Conservation (phyloP, 2,329 filamentous ascomycete genomes). For the Xylogone sp. region DNA sequence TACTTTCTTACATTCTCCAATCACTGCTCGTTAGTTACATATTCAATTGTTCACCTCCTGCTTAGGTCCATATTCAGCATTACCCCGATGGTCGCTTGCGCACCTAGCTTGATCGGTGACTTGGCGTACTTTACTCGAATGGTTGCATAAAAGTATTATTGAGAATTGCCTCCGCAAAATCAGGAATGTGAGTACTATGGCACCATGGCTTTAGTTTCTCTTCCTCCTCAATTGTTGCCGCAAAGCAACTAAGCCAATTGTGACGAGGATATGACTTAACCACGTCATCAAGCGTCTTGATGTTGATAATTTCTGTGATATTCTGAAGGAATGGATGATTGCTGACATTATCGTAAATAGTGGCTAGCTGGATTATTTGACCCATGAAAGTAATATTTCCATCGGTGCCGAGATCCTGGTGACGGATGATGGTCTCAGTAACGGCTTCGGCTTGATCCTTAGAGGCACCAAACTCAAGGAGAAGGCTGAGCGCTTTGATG, state of each 20-base stretch:
- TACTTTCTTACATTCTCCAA: too few species aligned
- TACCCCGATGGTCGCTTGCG: too few species aligned
- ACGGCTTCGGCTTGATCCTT: constrained; percentile 63
- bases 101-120: too few species aligned
- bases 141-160: too few species aligned
- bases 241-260: constrained; percentile 64
- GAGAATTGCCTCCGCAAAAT: too few species aligned
- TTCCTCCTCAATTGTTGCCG: constrained; percentile 56
- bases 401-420: constrained; percentile 61
- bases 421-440: constrained; percentile 67
- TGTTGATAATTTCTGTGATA: too few species aligned
- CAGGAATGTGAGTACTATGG: too few species aligned
- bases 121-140: too few species aligned
- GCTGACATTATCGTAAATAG: constrained; percentile 62
- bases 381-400: constrained; percentile 62
- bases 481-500: constrained; percentile 53
- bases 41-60: too few species aligned
- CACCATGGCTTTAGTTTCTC: constrained; percentile 65
- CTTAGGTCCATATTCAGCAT: too few species aligned
- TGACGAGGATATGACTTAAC: constrained; percentile 52
- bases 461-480: constrained; percentile 42
- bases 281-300: constrained; percentile 54
- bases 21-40: too few species aligned
- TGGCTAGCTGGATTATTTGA: constrained; percentile 61
- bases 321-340: constrained; percentile 47